Evolutionary conservation across 345 rosid species (phyloP).

Genomic region (Hibiscus tridactylites): DNA sequence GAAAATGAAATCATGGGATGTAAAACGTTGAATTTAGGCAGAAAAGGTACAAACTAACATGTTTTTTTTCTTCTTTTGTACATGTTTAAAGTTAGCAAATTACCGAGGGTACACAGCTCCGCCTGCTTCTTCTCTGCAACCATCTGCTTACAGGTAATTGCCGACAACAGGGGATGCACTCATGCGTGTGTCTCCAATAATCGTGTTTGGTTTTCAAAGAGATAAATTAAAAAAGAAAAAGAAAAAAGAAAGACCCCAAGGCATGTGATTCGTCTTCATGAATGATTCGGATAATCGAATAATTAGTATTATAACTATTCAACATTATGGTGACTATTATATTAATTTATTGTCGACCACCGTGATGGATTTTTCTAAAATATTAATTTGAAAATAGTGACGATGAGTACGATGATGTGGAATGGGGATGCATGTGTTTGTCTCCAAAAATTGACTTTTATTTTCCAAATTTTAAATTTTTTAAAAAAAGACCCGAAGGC

Average conservation of each 20-base stretch:
- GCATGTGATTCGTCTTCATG: background rate
- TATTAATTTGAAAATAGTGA: constrained; percentile 15
- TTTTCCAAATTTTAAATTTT: background rate
- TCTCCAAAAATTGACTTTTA: background rate
- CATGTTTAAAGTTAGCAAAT: constrained; percentile 23
- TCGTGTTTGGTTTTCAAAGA: background rate
- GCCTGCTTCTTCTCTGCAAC: constrained; percentile 27
- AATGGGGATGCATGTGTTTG: constrained; percentile 35
- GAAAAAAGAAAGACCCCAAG: background rate
- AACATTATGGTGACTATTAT: background rate
- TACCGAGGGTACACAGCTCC: constrained; percentile 19
- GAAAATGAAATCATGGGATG: background rate
- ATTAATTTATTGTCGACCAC: background rate
- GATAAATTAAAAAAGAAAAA: background rate
- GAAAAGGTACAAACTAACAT: background rate
- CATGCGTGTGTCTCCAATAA: background rate
- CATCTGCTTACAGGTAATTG: constrained; percentile 13
- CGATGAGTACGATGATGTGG: constrained; percentile 61
- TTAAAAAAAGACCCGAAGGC: background rate
- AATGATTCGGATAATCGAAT: background rate
- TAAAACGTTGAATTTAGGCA: background rate
- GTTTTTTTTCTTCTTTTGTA: background rate
- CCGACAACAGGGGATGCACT: background rate
- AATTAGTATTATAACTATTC: background rate
- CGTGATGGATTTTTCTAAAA: background rate